phyloP scores from a whole-genome alignment of 169 alveolate species.

The Plasmodium fragile region DNA sequence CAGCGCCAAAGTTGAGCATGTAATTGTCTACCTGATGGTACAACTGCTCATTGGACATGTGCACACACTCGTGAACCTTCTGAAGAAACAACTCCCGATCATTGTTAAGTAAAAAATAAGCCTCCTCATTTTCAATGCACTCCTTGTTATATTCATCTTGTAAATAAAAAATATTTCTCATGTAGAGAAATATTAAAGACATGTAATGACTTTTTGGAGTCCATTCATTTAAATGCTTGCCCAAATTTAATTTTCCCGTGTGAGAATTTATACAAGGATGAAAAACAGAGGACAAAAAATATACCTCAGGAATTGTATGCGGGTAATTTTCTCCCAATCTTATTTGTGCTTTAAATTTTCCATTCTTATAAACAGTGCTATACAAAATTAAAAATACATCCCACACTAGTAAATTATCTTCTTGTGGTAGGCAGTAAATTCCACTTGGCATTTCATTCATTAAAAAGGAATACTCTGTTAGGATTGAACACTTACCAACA shows the following conservation, averaged over 20 bases:
- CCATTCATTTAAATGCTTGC: slow-evolving; percentile 18
- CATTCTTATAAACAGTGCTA: slow-evolving; percentile 51
- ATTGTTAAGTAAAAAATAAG: slow-evolving; percentile 37
- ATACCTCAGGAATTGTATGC: slow-evolving; percentile 39
- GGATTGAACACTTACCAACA: slow-evolving; percentile 40
- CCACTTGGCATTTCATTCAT: slow-evolving; percentile 48
- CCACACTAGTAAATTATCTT: slow-evolving; percentile 44
- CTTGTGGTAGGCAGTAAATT: slow-evolving; percentile 61
- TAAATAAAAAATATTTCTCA: slow-evolving; percentile 52
- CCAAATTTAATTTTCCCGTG: slow-evolving; percentile 69
- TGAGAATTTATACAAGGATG: slow-evolving; percentile 45
- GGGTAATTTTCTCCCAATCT: slow-evolving; percentile 54
- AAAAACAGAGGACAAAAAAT: slow-evolving; percentile 38
- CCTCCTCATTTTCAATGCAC: slow-evolving; percentile 38
- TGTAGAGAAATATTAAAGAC: slow-evolving; percentile 51
- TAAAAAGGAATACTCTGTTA: slow-evolving; percentile 65
- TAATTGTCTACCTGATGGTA: slow-evolving; percentile 19
- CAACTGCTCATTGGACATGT: neutral
- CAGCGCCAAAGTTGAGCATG: slow-evolving; percentile 37
- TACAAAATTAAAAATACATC: slow-evolving; percentile 45
- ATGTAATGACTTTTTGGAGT: slow-evolving; percentile 50
- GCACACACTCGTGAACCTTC: slow-evolving; percentile 39
- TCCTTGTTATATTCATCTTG: slow-evolving; percentile 40
- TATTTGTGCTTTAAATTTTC: slow-evolving; percentile 45
- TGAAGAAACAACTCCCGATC: slow-evolving; percentile 22